Evolutionary conservation across 805 yeast genomes (phyloP).

Genomic region (Priceomyces carsonii): DNA sequence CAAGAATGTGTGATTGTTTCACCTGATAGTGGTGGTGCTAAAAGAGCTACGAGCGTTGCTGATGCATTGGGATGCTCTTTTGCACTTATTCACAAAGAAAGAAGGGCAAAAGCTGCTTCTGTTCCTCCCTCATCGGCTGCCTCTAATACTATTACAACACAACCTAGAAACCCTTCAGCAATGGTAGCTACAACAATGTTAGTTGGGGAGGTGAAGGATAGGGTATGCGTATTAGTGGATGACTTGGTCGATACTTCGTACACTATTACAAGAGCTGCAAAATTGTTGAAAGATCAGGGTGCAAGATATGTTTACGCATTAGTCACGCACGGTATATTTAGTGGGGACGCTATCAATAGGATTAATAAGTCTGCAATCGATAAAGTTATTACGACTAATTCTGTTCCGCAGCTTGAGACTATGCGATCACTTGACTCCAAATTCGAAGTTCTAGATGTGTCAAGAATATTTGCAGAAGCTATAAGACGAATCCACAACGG

Average conservation of each 20-base stretch:
- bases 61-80: slow-evolving; percentile 85
- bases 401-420: slow-evolving; percentile 81
- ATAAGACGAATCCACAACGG: slow-evolving; percentile 96
- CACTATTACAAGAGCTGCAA: slow-evolving; percentile 91
- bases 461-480: slow-evolving; percentile 89
- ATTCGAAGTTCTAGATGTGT: slow-evolving; percentile 83
- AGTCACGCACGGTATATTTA: slow-evolving; percentile 89
- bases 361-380: slow-evolving; percentile 72
- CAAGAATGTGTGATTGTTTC: slow-evolving; percentile 88
- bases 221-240: slow-evolving; percentile 87
- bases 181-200: slow-evolving; percentile 85
- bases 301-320: slow-evolving; percentile 84
- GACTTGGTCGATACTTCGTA: slow-evolving; percentile 93
- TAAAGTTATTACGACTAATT: slow-evolving; percentile 83
- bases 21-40: slow-evolving; percentile 99
- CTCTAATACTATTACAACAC: slow-evolving; percentile 13
- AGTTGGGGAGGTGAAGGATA: slow-evolving; percentile 89
- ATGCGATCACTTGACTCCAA: slow-evolving; percentile 45
- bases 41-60: slow-evolving; percentile 92
- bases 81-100: slow-evolving; percentile 94
- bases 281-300: slow-evolving; percentile 88
- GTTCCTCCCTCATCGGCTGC: slow-evolving; percentile 29
- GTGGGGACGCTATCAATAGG: slow-evolving; percentile 85
- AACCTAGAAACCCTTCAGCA: slow-evolving; percentile 18
- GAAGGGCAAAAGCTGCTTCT: slow-evolving; percentile 52